Evolutionary conservation across 805 yeast genomes (phyloP), one percentile per base, ranked within the genome.

Genomic region (Kodamaea nitidulidarum): DNA sequence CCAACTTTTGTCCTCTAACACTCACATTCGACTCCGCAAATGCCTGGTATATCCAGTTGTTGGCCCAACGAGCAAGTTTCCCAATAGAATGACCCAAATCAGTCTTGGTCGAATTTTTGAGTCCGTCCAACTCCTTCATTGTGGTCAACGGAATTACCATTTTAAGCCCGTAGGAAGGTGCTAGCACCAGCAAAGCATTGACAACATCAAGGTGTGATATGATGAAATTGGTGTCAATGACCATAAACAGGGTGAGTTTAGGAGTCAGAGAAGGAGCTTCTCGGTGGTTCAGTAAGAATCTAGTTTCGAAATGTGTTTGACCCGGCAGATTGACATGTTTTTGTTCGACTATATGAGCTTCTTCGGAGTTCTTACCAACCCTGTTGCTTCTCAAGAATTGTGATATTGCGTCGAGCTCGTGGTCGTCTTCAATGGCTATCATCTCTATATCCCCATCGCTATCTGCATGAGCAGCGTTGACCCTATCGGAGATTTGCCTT

Each of bases 181-280:
- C 71, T 6, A 75, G 40, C 2, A 50, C 50, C 3, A 71, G 56
- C 17, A 90, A 53, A 0, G 70, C 71, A 34, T 82, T 78, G 7
- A 88, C 47, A 1, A 85, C 59, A 14, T 65, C 57, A 32, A 87
- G 58, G 54, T 88, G 88, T 1, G 88, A 76, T 3, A 90, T 60
- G 10, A 86, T 66, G 54, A 90, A 86, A 54, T 90, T 90, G 2
- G 97, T 90, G 55, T 90, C 97, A 0, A 87, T 65, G 0, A 88
- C 80, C 43, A 88, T 62, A 15, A 66, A 62, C 9, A 78, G 58
- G 6, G 47, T 31, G 38, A n/a, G 10, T 7, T 7, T 14, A 4
- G 31, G 31, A 14, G 15, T 16, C 9, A 6, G 12, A 7, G n/a
- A 16, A 6, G 21, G 20, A 8, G 7, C 36, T 6, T 8, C 22